phyloP scores from a whole-genome alignment of 1,139 yeast species.

The Magnusiomyces paraingens region DNA sequence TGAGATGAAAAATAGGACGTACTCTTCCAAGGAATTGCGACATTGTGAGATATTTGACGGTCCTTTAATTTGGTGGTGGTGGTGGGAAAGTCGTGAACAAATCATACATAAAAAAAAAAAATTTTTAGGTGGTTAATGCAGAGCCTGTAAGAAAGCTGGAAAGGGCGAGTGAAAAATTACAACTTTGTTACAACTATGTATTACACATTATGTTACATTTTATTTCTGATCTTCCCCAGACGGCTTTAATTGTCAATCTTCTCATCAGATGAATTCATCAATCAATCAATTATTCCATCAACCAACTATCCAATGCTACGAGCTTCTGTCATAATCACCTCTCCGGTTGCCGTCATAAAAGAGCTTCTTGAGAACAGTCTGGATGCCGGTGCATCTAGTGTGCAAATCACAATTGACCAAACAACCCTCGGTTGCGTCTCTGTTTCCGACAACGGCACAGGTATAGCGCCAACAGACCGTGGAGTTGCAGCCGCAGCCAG shows the following conservation, averaged over 20 bases:
- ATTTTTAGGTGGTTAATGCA: neutral
- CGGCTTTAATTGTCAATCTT: too few relatives aligned
- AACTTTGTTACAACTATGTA: too few relatives aligned
- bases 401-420: slow-evolving; percentile 48
- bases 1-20: slow-evolving; percentile 13
- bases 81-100: neutral
- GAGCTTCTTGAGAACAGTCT: slow-evolving; percentile 61
- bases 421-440: slow-evolving; percentile 44
- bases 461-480: slow-evolving; percentile 40
- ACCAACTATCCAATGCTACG: neutral
- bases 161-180: too few relatives aligned
- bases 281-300: neutral
- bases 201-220: too few relatives aligned
- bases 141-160: too few relatives aligned
- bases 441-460: slow-evolving; percentile 60
- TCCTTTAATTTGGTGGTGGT: neutral
- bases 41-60: slow-evolving; percentile 23
- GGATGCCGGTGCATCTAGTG: slow-evolving; percentile 51
- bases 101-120: neutral
- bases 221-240: too few relatives aligned
- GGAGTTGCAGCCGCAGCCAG: slow-evolving; percentile 44
- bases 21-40: slow-evolving; percentile 38
- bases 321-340: slow-evolving; percentile 14
- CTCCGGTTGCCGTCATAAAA: slow-evolving; percentile 42
- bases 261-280: neutral